A percentile compares a stretch with the other conserved stretches of the same genome.
Conservation (phyloP, 2,329 filamentous ascomycete species). For the Exophiala xenobiotica region DNA sequence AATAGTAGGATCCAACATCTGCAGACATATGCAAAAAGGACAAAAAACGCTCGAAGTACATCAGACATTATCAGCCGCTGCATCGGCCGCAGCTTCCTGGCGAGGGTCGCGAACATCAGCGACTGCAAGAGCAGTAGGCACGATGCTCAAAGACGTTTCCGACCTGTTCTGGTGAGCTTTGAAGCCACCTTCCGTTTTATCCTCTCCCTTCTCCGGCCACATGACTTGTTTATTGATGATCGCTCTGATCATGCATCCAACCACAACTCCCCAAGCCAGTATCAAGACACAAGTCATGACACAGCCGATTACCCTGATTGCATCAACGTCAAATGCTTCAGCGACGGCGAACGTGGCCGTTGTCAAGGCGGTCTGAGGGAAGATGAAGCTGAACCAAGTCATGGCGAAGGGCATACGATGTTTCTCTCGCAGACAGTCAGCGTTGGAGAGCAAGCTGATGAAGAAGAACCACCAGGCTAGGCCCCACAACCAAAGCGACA, state of each 20-base stretch:
- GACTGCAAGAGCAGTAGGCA: too few relatives aligned
- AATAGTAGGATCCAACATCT: too few relatives aligned
- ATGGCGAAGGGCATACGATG: conserved; percentile 70
- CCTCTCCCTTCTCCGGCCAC: conserved; percentile 71
- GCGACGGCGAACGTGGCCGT: conserved; percentile 73
- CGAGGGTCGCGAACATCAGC: too few relatives aligned
- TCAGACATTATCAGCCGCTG: too few relatives aligned
- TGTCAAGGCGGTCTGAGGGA: conserved; percentile 73
- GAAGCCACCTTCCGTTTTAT: conserved; percentile 60
- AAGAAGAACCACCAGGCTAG: conserved; percentile 84
- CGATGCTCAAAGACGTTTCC: too few relatives aligned
- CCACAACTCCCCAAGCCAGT: conserved; percentile 67
- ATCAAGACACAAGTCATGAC: conserved; percentile 66
- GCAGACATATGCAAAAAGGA: too few relatives aligned
- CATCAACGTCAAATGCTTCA: conserved; percentile 57
- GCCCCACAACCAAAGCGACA: conserved; percentile 77
- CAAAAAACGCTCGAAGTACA: too few relatives aligned
- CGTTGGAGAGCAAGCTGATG: conserved; percentile 64
- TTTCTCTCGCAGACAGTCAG: conserved; percentile 18
- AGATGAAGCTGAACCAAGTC: conserved; percentile 83
- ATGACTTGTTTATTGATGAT: conserved; percentile 66
- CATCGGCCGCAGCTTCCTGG: neutral
- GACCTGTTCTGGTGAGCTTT: conserved; percentile 9
- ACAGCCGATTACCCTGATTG: conserved; percentile 66
- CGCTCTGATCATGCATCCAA: conserved; percentile 68